Conservation (phyloP, 2,329 filamentous ascomycete genomes). For the Colletotrichum sp. region DNA sequence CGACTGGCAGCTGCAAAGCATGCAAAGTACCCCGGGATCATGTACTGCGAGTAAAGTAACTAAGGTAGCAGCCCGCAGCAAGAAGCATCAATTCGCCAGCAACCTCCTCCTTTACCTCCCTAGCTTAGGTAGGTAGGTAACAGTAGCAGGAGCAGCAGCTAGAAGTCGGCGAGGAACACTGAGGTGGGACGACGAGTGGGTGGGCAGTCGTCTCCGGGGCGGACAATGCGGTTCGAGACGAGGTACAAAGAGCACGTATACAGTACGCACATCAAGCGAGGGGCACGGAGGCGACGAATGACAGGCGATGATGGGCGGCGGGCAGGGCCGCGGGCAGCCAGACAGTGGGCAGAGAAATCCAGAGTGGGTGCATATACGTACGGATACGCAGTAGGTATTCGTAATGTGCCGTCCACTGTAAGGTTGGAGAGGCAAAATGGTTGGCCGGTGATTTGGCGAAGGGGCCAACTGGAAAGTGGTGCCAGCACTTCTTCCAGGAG, state of each 20-base stretch:
- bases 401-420: background rate
- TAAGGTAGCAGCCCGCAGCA: background rate
- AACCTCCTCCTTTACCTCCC: background rate
- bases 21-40: background rate
- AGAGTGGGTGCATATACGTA: background rate
- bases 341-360: background rate
- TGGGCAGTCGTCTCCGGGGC: constrained; percentile 14
- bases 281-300: background rate
- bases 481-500: background rate
- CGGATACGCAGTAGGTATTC: background rate
- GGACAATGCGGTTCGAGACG: constrained; percentile 12
- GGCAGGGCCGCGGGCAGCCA: background rate
- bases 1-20: background rate
- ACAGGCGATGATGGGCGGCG: background rate
- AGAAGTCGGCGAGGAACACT: background rate
- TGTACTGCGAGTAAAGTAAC: background rate
- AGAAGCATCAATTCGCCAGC: background rate
- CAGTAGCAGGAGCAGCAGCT: background rate
- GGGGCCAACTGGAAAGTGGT: background rate
- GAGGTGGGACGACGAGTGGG: background rate
- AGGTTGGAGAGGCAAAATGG: background rate
- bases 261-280: background rate
- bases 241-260: background rate
- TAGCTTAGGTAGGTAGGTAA: background rate
- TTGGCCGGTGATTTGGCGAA: background rate